These are phyloP conservation scores for Colletotrichum sansevieriae DNA, from an alignment of 2,329 filamentous ascomycete genomes.

Conservation along the genomic window DNA sequence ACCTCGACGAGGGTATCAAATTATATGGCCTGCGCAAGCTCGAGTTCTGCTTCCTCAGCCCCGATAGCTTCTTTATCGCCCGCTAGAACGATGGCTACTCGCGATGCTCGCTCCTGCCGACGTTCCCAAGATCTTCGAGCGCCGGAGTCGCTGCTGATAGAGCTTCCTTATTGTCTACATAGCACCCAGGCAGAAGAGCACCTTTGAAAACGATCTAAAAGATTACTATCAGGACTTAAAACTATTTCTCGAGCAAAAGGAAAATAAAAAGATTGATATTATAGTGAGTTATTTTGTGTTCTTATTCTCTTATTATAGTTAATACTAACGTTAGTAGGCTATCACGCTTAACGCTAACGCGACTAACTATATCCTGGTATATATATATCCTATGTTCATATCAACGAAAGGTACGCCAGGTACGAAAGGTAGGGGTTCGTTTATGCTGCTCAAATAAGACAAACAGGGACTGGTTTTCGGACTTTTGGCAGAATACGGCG, in stretches of 20 bases:
- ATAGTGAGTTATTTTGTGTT: background rate
- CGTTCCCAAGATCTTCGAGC: background rate
- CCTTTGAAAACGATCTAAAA: background rate
- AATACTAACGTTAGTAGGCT: background rate
- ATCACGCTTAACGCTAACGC: background rate
- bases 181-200: background rate
- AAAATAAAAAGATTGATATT: background rate
- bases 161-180: background rate
- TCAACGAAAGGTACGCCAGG: background rate
- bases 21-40: background rate
- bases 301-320: background rate
- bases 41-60: background rate
- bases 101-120: background rate
- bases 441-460: background rate
- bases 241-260: background rate
- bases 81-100: background rate
- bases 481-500: background rate
- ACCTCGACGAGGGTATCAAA: background rate
- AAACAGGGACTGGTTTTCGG: background rate
- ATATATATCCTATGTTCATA: background rate
- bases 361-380: background rate
- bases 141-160: background rate
- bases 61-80: background rate
- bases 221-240: slow-evolving; percentile 1
- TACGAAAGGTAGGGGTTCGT: slow-evolving; percentile 6